These are phyloP conservation scores for Phialemoniopsis sp. DNA, from an alignment of 2,329 filamentous ascomycete genomes.

Conservation along the genomic window DNA sequence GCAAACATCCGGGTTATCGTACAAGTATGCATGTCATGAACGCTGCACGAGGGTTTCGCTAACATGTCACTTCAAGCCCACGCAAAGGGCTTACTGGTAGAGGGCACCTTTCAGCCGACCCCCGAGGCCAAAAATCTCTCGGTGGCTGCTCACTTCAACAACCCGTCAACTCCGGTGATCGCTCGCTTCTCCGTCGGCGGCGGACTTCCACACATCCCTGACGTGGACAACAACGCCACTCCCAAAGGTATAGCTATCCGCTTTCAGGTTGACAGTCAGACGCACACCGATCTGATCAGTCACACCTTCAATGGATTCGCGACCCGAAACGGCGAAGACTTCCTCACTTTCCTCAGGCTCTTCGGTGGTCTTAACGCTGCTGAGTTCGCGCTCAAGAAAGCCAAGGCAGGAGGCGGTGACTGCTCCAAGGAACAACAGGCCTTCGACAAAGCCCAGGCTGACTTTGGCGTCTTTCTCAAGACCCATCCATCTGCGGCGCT, in stretches of 20 bases:
- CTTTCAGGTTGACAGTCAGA: constrained; percentile 35
- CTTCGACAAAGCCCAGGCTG: too few relatives aligned
- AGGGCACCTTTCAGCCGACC: constrained; percentile 47
- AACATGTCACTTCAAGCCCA: too few relatives aligned
- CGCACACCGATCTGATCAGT: constrained; percentile 51
- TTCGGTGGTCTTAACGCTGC: too few relatives aligned
- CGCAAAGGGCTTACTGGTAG: constrained; percentile 47
- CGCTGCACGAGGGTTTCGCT: too few relatives aligned
- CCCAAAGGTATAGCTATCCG: constrained; percentile 44
- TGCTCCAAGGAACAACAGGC: too few relatives aligned
- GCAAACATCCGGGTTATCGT: too few relatives aligned
- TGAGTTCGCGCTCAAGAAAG: too few relatives aligned
- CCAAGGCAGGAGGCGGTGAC: too few relatives aligned
- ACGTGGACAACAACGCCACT: constrained; percentile 39
- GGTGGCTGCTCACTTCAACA: constrained; percentile 42
- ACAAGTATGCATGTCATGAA: too few relatives aligned
- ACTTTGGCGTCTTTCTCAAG: constrained; percentile 34
- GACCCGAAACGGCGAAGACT: constrained; percentile 44
- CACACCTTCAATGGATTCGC: constrained; percentile 51
- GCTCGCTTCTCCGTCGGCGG: constrained; percentile 48
- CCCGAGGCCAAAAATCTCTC: constrained; percentile 35
- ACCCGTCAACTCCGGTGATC: constrained; percentile 36
- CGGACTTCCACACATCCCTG: constrained; percentile 44
- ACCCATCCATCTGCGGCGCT: constrained; percentile 38
- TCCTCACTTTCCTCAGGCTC: constrained; percentile 42